These are phyloP conservation scores for Chlorella sp. DNA, from an alignment of 139 green algal species.

Conservation along the genomic window DNA sequence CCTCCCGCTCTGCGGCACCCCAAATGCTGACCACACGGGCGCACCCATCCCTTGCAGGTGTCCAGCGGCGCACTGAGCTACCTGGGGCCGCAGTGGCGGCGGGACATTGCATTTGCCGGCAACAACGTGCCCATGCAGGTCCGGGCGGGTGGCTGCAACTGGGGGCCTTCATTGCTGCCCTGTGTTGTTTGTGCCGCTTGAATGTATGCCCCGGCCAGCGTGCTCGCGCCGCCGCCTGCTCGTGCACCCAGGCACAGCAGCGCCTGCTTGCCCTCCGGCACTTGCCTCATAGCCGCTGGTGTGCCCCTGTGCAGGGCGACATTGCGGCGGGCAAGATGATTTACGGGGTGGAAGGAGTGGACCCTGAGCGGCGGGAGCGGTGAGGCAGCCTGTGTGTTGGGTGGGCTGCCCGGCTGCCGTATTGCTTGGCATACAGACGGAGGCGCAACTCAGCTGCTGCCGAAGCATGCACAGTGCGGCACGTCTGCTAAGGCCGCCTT, in stretches of 20 bases:
- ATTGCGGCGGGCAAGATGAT: constrained; percentile 88
- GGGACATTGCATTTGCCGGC: constrained; percentile 93
- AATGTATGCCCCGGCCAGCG: too few species aligned
- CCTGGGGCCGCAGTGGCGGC: constrained; percentile 87
- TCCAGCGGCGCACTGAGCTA: constrained; percentile 81
- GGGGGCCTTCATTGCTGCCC: too few species aligned
- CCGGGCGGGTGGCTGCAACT: not conserved
- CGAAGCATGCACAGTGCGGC: too few species aligned
- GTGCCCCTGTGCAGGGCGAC: constrained; percentile 67
- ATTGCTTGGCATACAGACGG: too few species aligned
- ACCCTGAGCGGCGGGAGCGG: constrained; percentile 68
- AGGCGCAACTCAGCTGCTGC: too few species aligned
- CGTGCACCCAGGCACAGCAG: constrained; percentile 4
- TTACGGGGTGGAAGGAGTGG: constrained; percentile 81
- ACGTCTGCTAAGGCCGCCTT: too few species aligned
- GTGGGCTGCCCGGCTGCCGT: too few species aligned
- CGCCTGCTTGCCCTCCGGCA: constrained; percentile 53
- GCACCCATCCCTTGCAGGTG: constrained; percentile 7
- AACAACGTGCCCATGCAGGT: constrained; percentile 81
- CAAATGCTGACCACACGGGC: too few species aligned
- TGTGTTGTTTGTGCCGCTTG: too few species aligned
- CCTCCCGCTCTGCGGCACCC: too few species aligned
- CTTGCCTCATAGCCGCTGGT: constrained; percentile 1
- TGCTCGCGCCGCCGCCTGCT: too few species aligned
- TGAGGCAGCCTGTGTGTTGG: not conserved